Percentiles rank a stretch among this genome's conserved stretches.
Conservation (phyloP, 2,329 filamentous ascomycete species). For the Cladosporium sp. region DNA sequence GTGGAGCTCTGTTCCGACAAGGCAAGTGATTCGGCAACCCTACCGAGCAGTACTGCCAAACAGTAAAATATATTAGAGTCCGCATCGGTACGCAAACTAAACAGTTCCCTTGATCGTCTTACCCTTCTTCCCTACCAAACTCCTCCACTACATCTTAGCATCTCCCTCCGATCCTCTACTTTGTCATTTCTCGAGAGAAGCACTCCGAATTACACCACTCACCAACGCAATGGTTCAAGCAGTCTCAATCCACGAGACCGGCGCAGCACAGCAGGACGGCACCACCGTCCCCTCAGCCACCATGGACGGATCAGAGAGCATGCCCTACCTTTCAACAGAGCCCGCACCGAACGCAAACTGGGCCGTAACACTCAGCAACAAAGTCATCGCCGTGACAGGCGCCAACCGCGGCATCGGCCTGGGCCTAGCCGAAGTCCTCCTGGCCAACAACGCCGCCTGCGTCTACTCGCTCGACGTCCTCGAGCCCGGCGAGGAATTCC, state of each 20-base stretch:
- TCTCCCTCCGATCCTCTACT: background rate
- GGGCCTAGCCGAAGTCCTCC: conserved; percentile 30
- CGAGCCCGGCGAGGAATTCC: conserved; percentile 28
- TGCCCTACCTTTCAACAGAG: conserved; percentile 37
- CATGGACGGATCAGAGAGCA: conserved; percentile 17
- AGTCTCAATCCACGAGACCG: conserved; percentile 21
- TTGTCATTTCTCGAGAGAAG: background rate
- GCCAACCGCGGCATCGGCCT: conserved; percentile 80
- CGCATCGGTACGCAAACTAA: background rate
- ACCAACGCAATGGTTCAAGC: conserved; percentile 22
- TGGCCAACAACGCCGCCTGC: conserved; percentile 25
- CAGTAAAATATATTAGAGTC: background rate
- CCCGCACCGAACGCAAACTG: conserved; percentile 39
- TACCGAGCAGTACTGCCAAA: too few species aligned
- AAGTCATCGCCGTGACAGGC: conserved; percentile 82
- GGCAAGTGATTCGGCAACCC: too few species aligned
- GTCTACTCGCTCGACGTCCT: conserved; percentile 30
- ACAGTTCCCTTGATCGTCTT: background rate
- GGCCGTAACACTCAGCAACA: conserved; percentile 53
- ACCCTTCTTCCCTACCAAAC: background rate
- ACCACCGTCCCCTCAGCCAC: conserved; percentile 4
- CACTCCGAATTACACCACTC: background rate
- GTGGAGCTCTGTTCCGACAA: too few species aligned
- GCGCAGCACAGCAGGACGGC: conserved; percentile 17
- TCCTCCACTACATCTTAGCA: background rate